Conservation (phyloP, 441 rosid species). For the Theobroma grandiflorum region DNA sequence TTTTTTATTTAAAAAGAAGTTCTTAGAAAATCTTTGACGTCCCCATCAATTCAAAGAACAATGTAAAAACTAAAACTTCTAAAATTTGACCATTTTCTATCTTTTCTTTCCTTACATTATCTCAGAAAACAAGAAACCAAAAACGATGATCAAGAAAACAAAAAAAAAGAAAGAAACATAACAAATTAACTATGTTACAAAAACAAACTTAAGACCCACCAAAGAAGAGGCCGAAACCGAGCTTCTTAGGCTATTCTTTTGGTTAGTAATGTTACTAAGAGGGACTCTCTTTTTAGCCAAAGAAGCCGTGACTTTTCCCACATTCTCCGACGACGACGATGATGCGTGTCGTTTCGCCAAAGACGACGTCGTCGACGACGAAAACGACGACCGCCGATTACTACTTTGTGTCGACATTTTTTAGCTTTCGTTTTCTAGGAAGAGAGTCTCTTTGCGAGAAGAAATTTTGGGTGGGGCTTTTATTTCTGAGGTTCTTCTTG, state of each 20-base stretch:
- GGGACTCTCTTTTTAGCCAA: constrained; percentile 86
- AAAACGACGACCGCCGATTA: constrained; percentile 75
- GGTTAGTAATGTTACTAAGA: constrained; percentile 75
- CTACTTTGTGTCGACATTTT: constrained; percentile 62
- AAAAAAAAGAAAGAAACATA: not conserved
- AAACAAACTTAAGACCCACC: constrained; percentile 43
- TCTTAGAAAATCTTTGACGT: not conserved
- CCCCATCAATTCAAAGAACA: constrained; percentile 5
- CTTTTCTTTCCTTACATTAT: not conserved
- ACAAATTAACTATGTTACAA: not conserved
- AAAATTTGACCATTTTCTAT: not conserved
- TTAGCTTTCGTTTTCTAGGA: constrained; percentile 4
- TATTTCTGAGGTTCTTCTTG: not conserved
- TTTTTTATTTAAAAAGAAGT: not conserved
- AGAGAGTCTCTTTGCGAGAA: not conserved
- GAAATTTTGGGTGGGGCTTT: not conserved
- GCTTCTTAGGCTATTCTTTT: constrained; percentile 53
- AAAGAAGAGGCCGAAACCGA: constrained; percentile 48
- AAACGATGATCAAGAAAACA: not conserved
- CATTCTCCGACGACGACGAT: constrained; percentile 52
- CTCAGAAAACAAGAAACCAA: not conserved
- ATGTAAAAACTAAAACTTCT: not conserved
- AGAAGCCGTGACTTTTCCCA: constrained; percentile 41
- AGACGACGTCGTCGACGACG: constrained; percentile 80
- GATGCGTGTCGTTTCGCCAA: constrained; percentile 72